A percentile compares a stretch with the other conserved stretches of the same genome.
phyloP scores from a whole-genome alignment of 768 basidiomycete species.

The Russula vinacea region DNA sequence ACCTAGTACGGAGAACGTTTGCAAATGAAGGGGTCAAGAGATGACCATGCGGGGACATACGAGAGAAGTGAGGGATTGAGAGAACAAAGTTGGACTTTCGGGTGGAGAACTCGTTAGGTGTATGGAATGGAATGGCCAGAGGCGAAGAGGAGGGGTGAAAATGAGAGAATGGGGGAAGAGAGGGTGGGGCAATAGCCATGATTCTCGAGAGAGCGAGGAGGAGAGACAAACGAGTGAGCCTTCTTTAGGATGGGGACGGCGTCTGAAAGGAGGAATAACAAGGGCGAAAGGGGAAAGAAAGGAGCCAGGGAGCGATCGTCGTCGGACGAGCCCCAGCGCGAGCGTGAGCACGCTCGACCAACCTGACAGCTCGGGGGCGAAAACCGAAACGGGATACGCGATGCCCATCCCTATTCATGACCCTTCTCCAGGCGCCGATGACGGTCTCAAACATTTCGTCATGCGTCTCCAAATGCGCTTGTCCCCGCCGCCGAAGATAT shows the following conservation, averaged over 20 bases:
- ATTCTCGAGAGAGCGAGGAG: background rate
- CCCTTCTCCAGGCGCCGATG: background rate
- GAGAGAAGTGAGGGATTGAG: background rate
- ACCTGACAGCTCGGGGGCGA: conserved; percentile 16
- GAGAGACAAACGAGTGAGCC: background rate
- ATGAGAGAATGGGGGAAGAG: background rate
- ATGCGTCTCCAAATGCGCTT: conserved; percentile 6
- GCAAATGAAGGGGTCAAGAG: background rate
- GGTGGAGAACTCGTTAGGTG: background rate
- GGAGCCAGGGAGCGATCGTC: conserved; percentile 19
- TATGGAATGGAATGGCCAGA: background rate
- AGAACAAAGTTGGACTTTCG: background rate
- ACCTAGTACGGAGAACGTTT: background rate
- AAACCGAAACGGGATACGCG: conserved; percentile 26
- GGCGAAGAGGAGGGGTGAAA: conserved; percentile 1
- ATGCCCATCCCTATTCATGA: background rate
- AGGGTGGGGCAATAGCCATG: conserved; percentile 6
- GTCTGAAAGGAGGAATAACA: background rate
- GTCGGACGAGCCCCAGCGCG: conserved; percentile 1
- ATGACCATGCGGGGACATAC: background rate
- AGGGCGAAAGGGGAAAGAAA: conserved; percentile 10
- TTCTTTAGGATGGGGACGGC: conserved; percentile 16
- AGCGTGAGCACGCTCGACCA: conserved; percentile 1
- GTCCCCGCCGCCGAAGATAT: conserved; percentile 7
- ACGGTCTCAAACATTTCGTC: conserved; percentile 7